These are phyloP conservation scores for Aspergillus tubingensis DNA, from an alignment of 2,329 filamentous ascomycete genomes.

Conservation along the genomic window DNA sequence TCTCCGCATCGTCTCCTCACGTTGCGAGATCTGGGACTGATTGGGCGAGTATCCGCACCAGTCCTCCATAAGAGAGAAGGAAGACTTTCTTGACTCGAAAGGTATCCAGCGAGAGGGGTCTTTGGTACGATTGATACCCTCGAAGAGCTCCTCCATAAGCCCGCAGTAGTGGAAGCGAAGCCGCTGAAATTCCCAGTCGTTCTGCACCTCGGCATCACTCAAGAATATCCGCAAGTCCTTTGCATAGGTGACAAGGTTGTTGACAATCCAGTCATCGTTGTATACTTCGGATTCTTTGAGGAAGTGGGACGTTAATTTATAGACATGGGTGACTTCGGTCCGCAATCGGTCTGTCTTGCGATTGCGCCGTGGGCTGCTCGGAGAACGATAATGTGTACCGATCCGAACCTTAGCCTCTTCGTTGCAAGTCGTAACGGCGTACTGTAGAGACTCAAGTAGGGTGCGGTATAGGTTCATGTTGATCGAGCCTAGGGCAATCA, in stretches of 20 bases:
- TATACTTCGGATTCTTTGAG: constrained; percentile 76
- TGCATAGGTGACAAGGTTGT: constrained; percentile 83
- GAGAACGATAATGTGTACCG: constrained; percentile 72
- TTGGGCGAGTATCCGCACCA: constrained; percentile 98
- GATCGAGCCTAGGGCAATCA: constrained; percentile 88
- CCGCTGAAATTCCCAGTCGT: constrained; percentile 91
- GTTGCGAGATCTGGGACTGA: constrained; percentile 74
- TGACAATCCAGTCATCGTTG: constrained; percentile 85
- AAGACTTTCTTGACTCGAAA: constrained; percentile 92
- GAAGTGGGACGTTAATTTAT: constrained; percentile 90
- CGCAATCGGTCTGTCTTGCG: constrained; percentile 82
- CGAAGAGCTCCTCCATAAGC: constrained; percentile 87
- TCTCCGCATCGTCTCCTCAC: constrained; percentile 85
- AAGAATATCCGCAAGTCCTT: constrained; percentile 92
- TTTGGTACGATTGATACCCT: constrained; percentile 81
- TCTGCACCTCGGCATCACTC: constrained; percentile 91
- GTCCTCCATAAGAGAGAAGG: constrained; percentile 96
- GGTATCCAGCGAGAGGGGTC: constrained; percentile 94
- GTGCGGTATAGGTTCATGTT: constrained; percentile 92
- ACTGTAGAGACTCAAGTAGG: constrained; percentile 84
- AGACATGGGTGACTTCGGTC: constrained; percentile 94
- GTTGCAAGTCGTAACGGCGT: constrained; percentile 80
- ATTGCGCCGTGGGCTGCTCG: constrained; percentile 79
- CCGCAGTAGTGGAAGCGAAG: constrained; percentile 92
- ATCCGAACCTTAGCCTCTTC: constrained; percentile 84